Base-by-base conservation (phyloP, 2,329 filamentous ascomycete species). In the Pseudocercospora eumusae region DNA sequence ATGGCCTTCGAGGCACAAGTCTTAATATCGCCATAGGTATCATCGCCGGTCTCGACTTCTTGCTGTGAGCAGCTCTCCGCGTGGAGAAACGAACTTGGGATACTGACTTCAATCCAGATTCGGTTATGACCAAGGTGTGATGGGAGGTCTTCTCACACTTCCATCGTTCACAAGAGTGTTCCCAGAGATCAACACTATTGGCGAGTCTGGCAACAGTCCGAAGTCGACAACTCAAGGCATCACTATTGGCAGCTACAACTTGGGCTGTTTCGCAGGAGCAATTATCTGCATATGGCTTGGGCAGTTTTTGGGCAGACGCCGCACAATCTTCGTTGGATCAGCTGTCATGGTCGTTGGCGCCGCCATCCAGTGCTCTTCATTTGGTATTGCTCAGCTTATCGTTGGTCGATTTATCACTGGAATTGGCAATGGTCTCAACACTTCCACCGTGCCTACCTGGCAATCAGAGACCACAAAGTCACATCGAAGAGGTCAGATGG, bases 381-480 rank as follows among this genome's bases (percentile, higher is more conserved):
- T 74, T 64, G 73, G 75, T 21, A 69, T 81, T 0, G 67, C 77
- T 2, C 67, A 67, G 52, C 74, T 85, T 53, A 81, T 84, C 55
- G 75, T 82, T 36, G 81, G 81, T 15, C 78, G 82, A 59, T 67
- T 84, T 18, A 74, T 84, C 15, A 81, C 81, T 20, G 82, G 83
- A 31, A 75, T 83, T 59, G 83, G 82, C 6, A 83, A 83, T 59
- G 80, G 81, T 20, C 74, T 83, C 71, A 83, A 83, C 57, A 82
- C 80, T 0, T 59, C 57, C 18, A 69, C 67, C 0, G 81, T 83
- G 13, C 82, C 81, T 7, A 82, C 78, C 13, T 83, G 80, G 79
- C 80, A 83, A 59, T 78, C 77, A 1, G 81, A 83, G 70, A 82
- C 80, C 58, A 81, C 80, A 45, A 81, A 81, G 66, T 77, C 80